phyloP scores from a whole-genome alignment of 768 basidiomycete species.

The Gautieria morchelliformis region DNA sequence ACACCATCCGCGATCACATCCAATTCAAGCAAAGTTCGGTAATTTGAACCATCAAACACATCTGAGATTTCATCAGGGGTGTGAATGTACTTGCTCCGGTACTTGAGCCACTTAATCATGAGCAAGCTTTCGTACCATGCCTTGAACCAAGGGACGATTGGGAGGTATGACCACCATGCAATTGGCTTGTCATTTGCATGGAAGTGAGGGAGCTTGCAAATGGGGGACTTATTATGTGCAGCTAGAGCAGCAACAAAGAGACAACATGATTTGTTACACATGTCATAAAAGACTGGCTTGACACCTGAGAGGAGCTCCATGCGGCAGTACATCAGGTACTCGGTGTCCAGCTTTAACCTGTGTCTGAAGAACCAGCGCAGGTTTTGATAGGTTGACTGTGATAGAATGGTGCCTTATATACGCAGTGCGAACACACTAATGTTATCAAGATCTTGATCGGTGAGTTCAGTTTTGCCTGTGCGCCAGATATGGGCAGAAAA shows the following conservation, averaged over 20 bases:
- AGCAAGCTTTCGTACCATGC: slow-evolving; percentile 15
- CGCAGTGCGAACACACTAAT: neutral
- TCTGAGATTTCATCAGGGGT: slow-evolving; percentile 19
- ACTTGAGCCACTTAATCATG: slow-evolving; percentile 19
- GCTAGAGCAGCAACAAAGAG: slow-evolving; percentile 23
- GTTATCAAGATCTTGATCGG: neutral
- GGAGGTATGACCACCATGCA: slow-evolving; percentile 27
- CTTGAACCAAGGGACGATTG: slow-evolving; percentile 27
- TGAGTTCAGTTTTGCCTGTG: neutral
- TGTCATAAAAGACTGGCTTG: slow-evolving; percentile 26
- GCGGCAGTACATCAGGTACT: slow-evolving; percentile 10
- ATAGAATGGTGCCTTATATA: neutral
- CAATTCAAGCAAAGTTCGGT: slow-evolving; percentile 10
- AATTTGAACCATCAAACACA: slow-evolving; percentile 27
- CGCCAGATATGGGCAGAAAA: no score
- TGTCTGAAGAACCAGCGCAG: neutral
- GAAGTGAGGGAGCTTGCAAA: no score
- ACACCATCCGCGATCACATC: slow-evolving; percentile 21
- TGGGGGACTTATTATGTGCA: no score
- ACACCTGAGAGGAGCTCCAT: slow-evolving; percentile 24
- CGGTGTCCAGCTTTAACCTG: neutral
- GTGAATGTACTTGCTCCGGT: slow-evolving; percentile 18
- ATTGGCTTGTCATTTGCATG: slow-evolving; percentile 12
- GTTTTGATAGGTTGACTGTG: neutral
- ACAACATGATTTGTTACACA: slow-evolving; percentile 34